phyloP scores from a whole-genome alignment of 495 filamentous ascomycete genomes.

The Hyaloscypha hepaticicola region DNA sequence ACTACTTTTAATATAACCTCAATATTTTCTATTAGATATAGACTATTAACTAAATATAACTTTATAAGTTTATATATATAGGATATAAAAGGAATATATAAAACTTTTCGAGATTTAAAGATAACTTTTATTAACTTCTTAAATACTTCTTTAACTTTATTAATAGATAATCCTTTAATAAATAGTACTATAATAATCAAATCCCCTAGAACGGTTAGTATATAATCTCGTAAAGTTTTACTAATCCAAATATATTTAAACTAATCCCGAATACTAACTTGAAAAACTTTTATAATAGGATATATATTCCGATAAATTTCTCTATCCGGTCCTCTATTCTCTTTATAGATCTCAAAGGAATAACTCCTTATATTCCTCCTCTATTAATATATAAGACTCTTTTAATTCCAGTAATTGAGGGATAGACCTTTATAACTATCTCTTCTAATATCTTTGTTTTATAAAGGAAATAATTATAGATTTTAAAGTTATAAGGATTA shows the following conservation, averaged over 20 bases:
- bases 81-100: slow-evolving; percentile 17
- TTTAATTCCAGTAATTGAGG: slow-evolving; percentile 29
- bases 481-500: slow-evolving; percentile 28
- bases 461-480: slow-evolving; percentile 28
- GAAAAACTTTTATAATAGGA: slow-evolving; percentile 28
- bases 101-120: slow-evolving; percentile 15
- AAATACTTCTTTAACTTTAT: slow-evolving; percentile 26
- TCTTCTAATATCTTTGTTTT: slow-evolving; percentile 10
- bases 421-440: slow-evolving; percentile 23
- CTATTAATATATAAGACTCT: slow-evolving; percentile 32
- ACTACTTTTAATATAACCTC: slow-evolving; percentile 25
- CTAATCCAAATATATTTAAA: slow-evolving; percentile 20
- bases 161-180: slow-evolving; percentile 24
- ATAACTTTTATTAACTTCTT: slow-evolving; percentile 15
- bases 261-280: slow-evolving; percentile 31
- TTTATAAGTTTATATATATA: slow-evolving; percentile 11
- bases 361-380: slow-evolving; percentile 29
- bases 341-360: slow-evolving; percentile 25
- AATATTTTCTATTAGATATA: slow-evolving; percentile 22
- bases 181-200: slow-evolving; percentile 25
- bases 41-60: slow-evolving; percentile 24
- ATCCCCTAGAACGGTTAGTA: slow-evolving; percentile 6
- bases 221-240: background rate
- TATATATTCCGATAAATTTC: slow-evolving; percentile 16
- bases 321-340: slow-evolving; percentile 26